Evolutionary conservation across 306 rosid species (phyloP).

Genomic region (Prunus fruticosa): DNA sequence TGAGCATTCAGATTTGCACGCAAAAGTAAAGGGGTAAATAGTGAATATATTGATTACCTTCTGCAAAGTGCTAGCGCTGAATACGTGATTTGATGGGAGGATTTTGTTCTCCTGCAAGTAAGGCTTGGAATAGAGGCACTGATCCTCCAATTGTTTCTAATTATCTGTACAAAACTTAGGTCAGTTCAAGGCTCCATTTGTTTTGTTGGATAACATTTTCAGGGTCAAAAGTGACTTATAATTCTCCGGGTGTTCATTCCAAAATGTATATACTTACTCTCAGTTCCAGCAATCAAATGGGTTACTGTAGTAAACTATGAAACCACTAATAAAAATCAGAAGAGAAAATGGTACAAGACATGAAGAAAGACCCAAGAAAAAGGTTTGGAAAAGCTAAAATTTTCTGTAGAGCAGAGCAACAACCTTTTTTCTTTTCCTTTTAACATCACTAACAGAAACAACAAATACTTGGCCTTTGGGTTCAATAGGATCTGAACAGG

Average conservation of each 20-base stretch:
- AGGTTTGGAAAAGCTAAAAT: too few species aligned
- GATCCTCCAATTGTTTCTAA: conserved; percentile 25
- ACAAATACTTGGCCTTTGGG: neutral
- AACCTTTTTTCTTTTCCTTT: neutral
- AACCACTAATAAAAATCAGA: neutral
- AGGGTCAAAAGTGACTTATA: neutral
- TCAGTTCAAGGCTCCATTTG: neutral
- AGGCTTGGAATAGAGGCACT: conserved; percentile 26
- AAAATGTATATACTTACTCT: neutral
- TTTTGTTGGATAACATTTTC: neutral
- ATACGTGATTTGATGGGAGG: conserved; percentile 35
- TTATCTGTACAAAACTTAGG: conserved; percentile 33
- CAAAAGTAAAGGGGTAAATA: neutral
- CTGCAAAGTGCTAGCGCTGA: conserved; percentile 15
- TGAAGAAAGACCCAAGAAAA: too few species aligned
- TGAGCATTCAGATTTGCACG: neutral
- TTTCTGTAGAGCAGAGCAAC: neutral
- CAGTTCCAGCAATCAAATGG: neutral
- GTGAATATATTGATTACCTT: conserved; percentile 29
- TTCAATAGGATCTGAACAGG: neutral
- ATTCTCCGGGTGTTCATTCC: neutral
- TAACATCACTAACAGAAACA: neutral
- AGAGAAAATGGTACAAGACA: neutral
- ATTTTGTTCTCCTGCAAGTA: conserved; percentile 17
- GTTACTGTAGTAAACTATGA: neutral